Evolutionary conservation across 1,284 basidiomycete genomes (phyloP), one percentile per base, ranked within the genome.

Genomic region (Sporisorium sorghi): DNA sequence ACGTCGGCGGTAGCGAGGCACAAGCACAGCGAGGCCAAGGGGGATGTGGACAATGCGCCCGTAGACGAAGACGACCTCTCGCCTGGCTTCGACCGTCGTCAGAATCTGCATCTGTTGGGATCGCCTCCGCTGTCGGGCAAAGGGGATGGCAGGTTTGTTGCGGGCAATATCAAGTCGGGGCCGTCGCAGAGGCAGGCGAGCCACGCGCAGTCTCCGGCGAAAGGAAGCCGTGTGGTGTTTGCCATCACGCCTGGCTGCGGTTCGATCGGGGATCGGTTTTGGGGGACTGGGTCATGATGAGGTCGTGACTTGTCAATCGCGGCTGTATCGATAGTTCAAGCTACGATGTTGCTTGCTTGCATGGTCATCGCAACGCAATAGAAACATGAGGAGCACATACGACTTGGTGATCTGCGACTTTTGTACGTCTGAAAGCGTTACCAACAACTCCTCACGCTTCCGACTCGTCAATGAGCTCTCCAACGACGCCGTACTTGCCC

Each of bases 251-350:
- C 82, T 2, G 81, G 81, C 15, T 76, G 74, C 40, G 82, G 81
- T 9, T 76, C 75, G 23, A 83, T 83, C 46, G 81, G 82, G 17
- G 81, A 83, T 58, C 76, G 82, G 0, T 83, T 80, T 69, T 83
- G 70, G 69, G 77, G 81, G 32, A 82, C 78, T 8, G 72, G 72
- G 0, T 58, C 66, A 28, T 44, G 71, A 30, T 73, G 43, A 61
- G 17, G n/a, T n/a, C n/a, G n/a, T n/a, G n/a, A n/a, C n/a, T n/a
- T n/a, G n/a, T n/a, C n/a, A n/a, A n/a, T n/a, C 21, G 8, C 32
- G 17, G 14, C n/a, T 32, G 19, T 15, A 33, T 12, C 44, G 44
- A 28, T 4, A 46, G 8, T n/a, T 28, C 14, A 10, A 30, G 26
- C 44, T 23, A n/a, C 26, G 7, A 15, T 24, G 21, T 44, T 26